These are phyloP conservation scores for Claviceps citrina DNA, from an alignment of 2,329 filamentous ascomycete species.

Conservation along the genomic window DNA sequence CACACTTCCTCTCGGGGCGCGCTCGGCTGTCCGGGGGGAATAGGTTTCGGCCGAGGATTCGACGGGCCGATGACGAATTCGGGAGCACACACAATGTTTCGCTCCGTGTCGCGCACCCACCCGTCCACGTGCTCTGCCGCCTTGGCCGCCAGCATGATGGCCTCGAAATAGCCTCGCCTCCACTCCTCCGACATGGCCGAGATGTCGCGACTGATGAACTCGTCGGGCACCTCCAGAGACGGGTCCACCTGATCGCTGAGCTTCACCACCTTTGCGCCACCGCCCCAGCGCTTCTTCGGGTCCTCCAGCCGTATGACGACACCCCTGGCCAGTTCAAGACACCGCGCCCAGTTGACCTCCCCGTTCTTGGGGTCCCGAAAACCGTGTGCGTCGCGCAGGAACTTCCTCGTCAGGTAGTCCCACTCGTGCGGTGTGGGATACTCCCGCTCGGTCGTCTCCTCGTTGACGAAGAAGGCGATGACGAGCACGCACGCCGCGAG, in stretches of 20 bases:
- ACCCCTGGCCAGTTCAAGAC: constrained; percentile 43
- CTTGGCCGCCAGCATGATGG: constrained; percentile 60
- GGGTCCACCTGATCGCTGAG: constrained; percentile 46
- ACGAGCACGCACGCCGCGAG: constrained; percentile 44
- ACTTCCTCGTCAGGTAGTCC: constrained; percentile 53
- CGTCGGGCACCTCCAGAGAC: constrained; percentile 49
- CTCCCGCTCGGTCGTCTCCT: constrained; percentile 59
- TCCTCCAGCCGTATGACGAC: constrained; percentile 57
- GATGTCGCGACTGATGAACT: constrained; percentile 52
- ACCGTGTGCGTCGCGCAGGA: constrained; percentile 48
- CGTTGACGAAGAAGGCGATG: constrained; percentile 49
- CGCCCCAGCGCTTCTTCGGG: constrained; percentile 39
- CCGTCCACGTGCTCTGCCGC: constrained; percentile 70
- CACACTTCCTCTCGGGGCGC: constrained; percentile 65
- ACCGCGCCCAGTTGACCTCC: constrained; percentile 50
- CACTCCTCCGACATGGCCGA: constrained; percentile 65
- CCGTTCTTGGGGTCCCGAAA: constrained; percentile 38
- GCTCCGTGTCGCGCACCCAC: constrained; percentile 55
- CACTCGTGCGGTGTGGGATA: constrained; percentile 77
- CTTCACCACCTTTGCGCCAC: constrained; percentile 50
- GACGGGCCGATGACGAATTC: constrained; percentile 67
- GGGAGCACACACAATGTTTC: constrained; percentile 51
- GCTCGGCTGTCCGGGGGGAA: constrained; percentile 45
- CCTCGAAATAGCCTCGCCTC: constrained; percentile 73
- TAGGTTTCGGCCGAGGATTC: constrained; percentile 63